phyloP scores from a whole-genome alignment of 768 basidiomycete species.

The Stropharia rugosoannulata region DNA sequence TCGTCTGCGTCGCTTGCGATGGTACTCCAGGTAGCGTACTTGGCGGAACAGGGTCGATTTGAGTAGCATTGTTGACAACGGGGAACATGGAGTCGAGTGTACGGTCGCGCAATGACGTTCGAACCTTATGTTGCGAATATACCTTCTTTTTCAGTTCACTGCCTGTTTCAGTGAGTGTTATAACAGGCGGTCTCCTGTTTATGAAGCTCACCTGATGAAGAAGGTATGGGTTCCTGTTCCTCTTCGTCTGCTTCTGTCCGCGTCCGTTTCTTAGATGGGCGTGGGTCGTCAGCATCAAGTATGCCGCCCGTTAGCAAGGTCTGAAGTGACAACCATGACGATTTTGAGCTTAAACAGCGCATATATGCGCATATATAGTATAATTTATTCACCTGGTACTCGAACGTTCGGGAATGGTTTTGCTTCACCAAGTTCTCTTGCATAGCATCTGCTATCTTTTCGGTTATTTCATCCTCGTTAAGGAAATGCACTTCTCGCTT shows the following conservation, averaged over 20 bases:
- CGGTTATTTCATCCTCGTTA: slow-evolving; percentile 84
- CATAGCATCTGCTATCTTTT: slow-evolving; percentile 70
- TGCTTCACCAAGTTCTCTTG: slow-evolving; percentile 63
- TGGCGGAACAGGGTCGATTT: neutral
- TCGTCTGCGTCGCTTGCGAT: slow-evolving; percentile 16
- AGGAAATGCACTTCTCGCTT: slow-evolving; percentile 96
- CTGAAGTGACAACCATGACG: slow-evolving; percentile 28
- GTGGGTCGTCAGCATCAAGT: slow-evolving; percentile 37
- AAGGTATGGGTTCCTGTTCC: slow-evolving; percentile 9
- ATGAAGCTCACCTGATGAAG: slow-evolving; percentile 11
- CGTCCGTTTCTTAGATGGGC: slow-evolving; percentile 16
- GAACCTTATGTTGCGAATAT: slow-evolving; percentile 86
- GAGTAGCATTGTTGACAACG: slow-evolving; percentile 40
- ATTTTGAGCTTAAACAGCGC: neutral
- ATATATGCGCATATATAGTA: neutral
- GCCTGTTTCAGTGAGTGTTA: neutral
- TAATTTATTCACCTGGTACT: slow-evolving; percentile 57
- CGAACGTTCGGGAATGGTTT: slow-evolving; percentile 66
- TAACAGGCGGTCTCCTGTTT: neutral
- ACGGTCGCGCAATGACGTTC: slow-evolving; percentile 83
- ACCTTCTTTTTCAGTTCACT: slow-evolving; percentile 43
- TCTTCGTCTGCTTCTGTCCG: slow-evolving; percentile 25
- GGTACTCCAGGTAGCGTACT: slow-evolving; percentile 2
- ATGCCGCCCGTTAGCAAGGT: slow-evolving; percentile 60
- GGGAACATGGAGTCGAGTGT: slow-evolving; percentile 97